phyloP scores from a whole-genome alignment of 352 stramenopile genomes.

The Pythium aristosporum region DNA sequence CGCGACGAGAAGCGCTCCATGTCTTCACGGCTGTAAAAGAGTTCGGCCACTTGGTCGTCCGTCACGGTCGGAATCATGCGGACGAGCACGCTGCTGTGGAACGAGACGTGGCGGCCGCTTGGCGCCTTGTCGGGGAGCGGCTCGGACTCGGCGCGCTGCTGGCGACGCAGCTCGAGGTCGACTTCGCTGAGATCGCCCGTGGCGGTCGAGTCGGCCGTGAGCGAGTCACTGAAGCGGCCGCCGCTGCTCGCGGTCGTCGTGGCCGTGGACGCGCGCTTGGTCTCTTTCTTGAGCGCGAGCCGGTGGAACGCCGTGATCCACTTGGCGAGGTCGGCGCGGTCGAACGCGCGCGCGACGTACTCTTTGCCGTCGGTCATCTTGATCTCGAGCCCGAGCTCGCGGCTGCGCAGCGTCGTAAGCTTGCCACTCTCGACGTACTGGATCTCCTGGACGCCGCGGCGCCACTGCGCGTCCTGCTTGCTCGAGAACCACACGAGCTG shows the following conservation, averaged over 20 bases:
- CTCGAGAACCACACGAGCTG: constrained; percentile 49
- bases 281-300: constrained; percentile 44
- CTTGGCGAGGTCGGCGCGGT: constrained; percentile 47
- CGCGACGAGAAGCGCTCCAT: constrained; percentile 61
- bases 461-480: constrained; percentile 51
- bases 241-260: neutral
- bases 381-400: constrained; percentile 51
- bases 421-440: constrained; percentile 39
- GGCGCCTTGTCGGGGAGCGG: neutral
- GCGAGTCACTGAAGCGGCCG: constrained; percentile 28
- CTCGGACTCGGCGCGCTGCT: constrained; percentile 11
- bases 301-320: constrained; percentile 72
- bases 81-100: constrained; percentile 57
- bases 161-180: constrained; percentile 10
- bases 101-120: constrained; percentile 45
- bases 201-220: constrained; percentile 28
- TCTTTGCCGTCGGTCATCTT: constrained; percentile 44
- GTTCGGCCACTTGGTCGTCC: constrained; percentile 47
- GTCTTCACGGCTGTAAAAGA: constrained; percentile 68
- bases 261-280: constrained; percentile 24
- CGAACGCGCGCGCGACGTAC: constrained; percentile 48
- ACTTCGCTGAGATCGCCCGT: constrained; percentile 22
- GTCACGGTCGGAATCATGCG: constrained; percentile 52
- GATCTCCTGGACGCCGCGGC: constrained; percentile 39
- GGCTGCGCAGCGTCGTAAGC: constrained; percentile 35